phyloP scores from a whole-genome alignment of 768 basidiomycete species.

The Russula virescens region DNA sequence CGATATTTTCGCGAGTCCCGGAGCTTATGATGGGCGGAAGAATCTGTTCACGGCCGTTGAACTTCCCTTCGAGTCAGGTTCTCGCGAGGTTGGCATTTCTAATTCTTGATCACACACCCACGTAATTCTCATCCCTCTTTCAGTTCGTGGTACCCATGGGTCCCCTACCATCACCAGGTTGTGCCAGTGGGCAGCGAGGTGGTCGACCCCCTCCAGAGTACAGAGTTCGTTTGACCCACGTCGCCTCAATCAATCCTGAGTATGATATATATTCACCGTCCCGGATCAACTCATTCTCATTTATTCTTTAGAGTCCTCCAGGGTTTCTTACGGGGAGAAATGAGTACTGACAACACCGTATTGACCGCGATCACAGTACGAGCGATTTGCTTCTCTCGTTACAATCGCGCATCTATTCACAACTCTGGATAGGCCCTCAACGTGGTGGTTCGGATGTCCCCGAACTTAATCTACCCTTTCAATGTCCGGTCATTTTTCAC shows the following conservation, averaged over 20 bases:
- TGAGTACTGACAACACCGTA: conserved; percentile 63
- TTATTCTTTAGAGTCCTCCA: conserved; percentile 45
- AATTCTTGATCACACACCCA: background rate
- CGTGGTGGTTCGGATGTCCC: conserved; percentile 70
- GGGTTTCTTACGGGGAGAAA: conserved; percentile 58
- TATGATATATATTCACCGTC: conserved; percentile 36
- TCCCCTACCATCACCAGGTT: conserved; percentile 26
- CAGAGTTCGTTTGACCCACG: conserved; percentile 58
- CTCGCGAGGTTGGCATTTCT: conserved; percentile 41
- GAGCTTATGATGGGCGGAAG: conserved; percentile 76
- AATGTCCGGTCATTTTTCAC: conserved; percentile 75
- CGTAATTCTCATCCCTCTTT: conserved; percentile 10
- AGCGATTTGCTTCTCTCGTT: background rate
- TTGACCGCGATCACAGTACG: conserved; percentile 60
- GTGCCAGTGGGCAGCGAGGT: background rate
- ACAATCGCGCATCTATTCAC: background rate
- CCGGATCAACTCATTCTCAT: background rate
- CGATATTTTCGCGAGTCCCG: conserved; percentile 65
- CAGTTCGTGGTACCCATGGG: conserved; percentile 60
- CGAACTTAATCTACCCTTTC: conserved; percentile 63
- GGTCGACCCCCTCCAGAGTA: conserved; percentile 52
- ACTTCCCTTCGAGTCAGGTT: conserved; percentile 49
- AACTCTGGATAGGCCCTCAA: conserved; percentile 55
- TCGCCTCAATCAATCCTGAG: conserved; percentile 84
- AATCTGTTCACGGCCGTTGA: conserved; percentile 61